Evolutionary conservation across 176 grass and related monocot genomes (phyloP).

Genomic region (Bothriochloa decipiens): DNA sequence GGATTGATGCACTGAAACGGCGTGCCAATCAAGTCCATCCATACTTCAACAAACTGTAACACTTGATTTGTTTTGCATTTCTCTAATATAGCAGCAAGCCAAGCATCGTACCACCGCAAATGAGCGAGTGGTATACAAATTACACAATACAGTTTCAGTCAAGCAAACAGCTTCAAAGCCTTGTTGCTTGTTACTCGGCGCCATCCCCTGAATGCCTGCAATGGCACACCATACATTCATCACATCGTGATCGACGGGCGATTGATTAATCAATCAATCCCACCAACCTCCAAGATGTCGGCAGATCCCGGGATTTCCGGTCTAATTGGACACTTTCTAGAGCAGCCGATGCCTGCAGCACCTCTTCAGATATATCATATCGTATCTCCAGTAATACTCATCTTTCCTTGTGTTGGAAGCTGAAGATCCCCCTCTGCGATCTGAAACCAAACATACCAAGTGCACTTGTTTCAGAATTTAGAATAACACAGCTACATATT

Average conservation of each 20-base stretch:
- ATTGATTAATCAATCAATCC: background rate
- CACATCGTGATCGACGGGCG: background rate
- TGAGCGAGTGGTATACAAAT: background rate
- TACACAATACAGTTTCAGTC: background rate
- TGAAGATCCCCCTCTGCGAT: constrained; percentile 65
- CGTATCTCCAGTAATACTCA: constrained; percentile 92
- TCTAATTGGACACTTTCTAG: constrained; percentile 85
- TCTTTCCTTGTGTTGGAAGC: constrained; percentile 66
- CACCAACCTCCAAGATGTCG: constrained; percentile 94
- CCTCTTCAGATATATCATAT: constrained; percentile 84
- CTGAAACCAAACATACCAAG: constrained; percentile 34
- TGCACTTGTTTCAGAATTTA: constrained; percentile 19
- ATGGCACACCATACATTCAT: background rate
- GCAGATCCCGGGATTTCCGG: constrained; percentile 74
- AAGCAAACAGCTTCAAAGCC: background rate
- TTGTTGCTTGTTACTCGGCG: background rate
- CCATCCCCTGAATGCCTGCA: background rate
- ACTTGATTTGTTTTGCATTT: background rate
- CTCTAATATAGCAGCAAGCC: background rate
- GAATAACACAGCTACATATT: background rate
- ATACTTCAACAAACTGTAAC: too few species aligned
- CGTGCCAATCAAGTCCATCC: too few species aligned
- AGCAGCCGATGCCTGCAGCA: constrained; percentile 69
- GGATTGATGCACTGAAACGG: too few species aligned
- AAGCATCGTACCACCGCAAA: background rate